phyloP scores from a whole-genome alignment of 345 rosid species.

The Cardamine occulta region DNA sequence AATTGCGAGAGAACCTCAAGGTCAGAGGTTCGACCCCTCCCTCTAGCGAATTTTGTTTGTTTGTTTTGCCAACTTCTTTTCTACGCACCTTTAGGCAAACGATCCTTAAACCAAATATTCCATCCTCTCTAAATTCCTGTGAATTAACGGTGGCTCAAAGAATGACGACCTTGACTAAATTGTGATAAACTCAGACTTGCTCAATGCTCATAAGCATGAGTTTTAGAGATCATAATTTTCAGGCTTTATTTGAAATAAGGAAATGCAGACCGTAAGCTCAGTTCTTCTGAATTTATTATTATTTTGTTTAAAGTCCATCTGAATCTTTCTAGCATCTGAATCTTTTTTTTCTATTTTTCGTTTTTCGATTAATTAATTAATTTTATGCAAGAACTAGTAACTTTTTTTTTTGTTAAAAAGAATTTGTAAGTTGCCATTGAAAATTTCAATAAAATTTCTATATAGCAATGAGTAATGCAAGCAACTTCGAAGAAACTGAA shows the following conservation, averaged over 20 bases:
- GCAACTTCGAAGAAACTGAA: not conserved
- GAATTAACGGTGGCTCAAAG: too few relatives aligned
- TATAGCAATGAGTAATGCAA: not conserved
- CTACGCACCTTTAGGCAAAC: too few relatives aligned
- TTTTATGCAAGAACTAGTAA: too few relatives aligned
- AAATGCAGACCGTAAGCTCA: not conserved
- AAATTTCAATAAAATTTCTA: conserved; percentile 8
- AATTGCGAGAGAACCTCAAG: too few relatives aligned
- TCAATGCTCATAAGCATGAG: not conserved
- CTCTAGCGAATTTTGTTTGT: conserved; percentile 22
- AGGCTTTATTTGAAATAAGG: not conserved
- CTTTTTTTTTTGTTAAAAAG: too few relatives aligned
- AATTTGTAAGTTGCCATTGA: not conserved
- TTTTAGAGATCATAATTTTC: not conserved
- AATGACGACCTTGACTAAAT: too few relatives aligned
- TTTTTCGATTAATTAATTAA: not conserved
- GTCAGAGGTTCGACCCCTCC: conserved; percentile 84
- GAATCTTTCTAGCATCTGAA: not conserved
- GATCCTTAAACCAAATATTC: too few relatives aligned
- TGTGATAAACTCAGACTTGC: too few relatives aligned
- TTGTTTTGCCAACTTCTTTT: too few relatives aligned
- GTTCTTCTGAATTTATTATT: too few relatives aligned
- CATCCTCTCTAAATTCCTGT: too few relatives aligned
- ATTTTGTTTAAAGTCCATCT: not conserved
- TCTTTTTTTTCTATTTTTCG: not conserved